Evolutionary conservation across 139 green algal species (phyloP).

Genomic region (Zygnema circumcarinatum): DNA sequence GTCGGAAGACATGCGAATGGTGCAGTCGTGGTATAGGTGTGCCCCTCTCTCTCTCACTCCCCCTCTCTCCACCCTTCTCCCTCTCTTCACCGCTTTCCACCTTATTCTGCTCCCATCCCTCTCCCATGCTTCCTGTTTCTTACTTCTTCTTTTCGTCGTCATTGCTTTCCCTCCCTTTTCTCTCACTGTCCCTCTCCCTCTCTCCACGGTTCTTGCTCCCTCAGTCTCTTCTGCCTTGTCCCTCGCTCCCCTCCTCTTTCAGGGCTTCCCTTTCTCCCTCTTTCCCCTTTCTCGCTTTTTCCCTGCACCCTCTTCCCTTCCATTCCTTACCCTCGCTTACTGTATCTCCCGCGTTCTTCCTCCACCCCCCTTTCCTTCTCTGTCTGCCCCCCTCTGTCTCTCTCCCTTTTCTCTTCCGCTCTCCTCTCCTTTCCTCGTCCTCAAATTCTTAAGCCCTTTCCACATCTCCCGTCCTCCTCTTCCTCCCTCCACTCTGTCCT

Average conservation of each 20-base stretch:
- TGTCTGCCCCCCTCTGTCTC: neutral
- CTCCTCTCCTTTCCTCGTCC: neutral
- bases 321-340: neutral
- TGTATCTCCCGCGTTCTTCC: neutral
- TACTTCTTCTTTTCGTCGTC: no score
- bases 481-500: neutral
- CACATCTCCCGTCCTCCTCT: neutral
- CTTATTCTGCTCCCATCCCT: no score
- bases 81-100: no score
- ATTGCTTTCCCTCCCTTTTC: no score
- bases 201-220: neutral
- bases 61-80: neutral
- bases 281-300: neutral
- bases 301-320: neutral
- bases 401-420: constrained; percentile 1
- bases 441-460: no score
- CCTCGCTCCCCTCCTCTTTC: neutral
- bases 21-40: neutral
- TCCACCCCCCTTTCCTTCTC: neutral
- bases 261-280: neutral
- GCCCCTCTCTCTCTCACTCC: neutral
- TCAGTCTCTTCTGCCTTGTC: neutral
- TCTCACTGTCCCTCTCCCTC: neutral
- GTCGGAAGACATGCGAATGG: neutral
- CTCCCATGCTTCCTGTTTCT: no score